Percentiles rank a stretch among this genome's conserved stretches.
phyloP scores from a whole-genome alignment of 1,284 basidiomycete species.

The Ustilago sp. region DNA sequence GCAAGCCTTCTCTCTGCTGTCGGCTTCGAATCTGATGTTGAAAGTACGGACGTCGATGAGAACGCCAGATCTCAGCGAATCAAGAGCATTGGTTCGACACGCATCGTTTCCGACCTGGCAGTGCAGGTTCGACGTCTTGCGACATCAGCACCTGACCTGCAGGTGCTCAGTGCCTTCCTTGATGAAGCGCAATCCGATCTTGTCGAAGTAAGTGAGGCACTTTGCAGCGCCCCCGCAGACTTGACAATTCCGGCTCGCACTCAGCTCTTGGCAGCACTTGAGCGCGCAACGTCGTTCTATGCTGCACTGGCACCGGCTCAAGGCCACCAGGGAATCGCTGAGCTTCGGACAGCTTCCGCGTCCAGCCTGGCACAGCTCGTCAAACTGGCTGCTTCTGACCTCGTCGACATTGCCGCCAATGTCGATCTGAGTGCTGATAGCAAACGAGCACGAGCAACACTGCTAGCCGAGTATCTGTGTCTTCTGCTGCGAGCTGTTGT shows the following conservation, averaged over 20 bases:
- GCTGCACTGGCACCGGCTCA: constrained; percentile 33
- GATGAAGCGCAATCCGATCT: constrained; percentile 20
- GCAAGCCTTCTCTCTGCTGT: constrained; percentile 13
- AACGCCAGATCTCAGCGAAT: constrained; percentile 49
- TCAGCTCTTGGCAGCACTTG: constrained; percentile 10
- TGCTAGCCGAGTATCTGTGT: constrained; percentile 37
- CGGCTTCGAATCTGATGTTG: constrained; percentile 69
- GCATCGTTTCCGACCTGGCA: constrained; percentile 72
- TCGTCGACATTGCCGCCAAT: constrained; percentile 14
- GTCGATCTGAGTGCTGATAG: neutral
- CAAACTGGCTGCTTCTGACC: constrained; percentile 14
- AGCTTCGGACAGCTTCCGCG: constrained; percentile 16
- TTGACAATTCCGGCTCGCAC: neutral
- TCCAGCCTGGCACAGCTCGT: constrained; percentile 17
- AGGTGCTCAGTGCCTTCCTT: constrained; percentile 17
- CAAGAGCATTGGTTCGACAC: constrained; percentile 74
- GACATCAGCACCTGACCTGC: constrained; percentile 9
- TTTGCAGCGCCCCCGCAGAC: constrained; percentile 7
- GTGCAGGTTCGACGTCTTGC: constrained; percentile 38
- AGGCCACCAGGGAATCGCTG: constrained; percentile 11
- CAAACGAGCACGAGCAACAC: constrained; percentile 19
- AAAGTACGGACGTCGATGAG: constrained; percentile 24
- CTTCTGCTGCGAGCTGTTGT: constrained; percentile 24
- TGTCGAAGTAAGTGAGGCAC: constrained; percentile 12
- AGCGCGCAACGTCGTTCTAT: constrained; percentile 33